A percentile compares a stretch with the other conserved stretches of the same genome.
Conservation (phyloP, 176 grass and related monocot genomes). For the Ensete glaucum region DNA sequence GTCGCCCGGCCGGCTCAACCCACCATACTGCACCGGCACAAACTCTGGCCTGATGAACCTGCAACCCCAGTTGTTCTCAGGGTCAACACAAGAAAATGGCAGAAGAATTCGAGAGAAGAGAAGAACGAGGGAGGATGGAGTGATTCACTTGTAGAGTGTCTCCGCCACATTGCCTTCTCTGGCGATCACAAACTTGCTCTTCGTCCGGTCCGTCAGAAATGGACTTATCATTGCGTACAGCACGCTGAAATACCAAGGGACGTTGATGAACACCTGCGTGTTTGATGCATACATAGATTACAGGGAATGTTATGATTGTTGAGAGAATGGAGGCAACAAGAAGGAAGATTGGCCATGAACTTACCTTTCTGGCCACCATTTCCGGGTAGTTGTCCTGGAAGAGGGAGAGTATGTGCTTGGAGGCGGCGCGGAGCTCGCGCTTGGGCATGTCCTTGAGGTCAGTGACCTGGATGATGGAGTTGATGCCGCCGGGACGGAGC, state of each 20-base stretch:
- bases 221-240: conserved; percentile 86
- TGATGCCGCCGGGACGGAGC: conserved; percentile 68
- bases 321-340: not conserved
- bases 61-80: not conserved
- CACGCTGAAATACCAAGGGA: conserved; percentile 95
- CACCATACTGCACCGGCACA: conserved; percentile 85
- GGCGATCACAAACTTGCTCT: conserved; percentile 98
- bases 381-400: conserved; percentile 99
- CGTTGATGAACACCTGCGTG: conserved; percentile 78
- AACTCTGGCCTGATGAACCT: conserved; percentile 98
- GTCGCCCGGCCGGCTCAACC: conserved; percentile 66
- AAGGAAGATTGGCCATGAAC: not conserved
- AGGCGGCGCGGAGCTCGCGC: conserved; percentile 74
- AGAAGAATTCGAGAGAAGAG: too few relatives aligned
- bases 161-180: conserved; percentile 88
- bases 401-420: conserved; percentile 80
- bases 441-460: conserved; percentile 98
- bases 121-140: not conserved
- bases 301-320: not conserved
- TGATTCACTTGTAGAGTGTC: conserved; percentile 71
- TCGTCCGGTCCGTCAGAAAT: conserved; percentile 88
- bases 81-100: too few relatives aligned
- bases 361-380: conserved; percentile 92
- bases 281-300: not conserved
- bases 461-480: conserved; percentile 91